Evolutionary conservation across 2,329 filamentous ascomycete species (phyloP).

Genomic region (Trichoderma breve): DNA sequence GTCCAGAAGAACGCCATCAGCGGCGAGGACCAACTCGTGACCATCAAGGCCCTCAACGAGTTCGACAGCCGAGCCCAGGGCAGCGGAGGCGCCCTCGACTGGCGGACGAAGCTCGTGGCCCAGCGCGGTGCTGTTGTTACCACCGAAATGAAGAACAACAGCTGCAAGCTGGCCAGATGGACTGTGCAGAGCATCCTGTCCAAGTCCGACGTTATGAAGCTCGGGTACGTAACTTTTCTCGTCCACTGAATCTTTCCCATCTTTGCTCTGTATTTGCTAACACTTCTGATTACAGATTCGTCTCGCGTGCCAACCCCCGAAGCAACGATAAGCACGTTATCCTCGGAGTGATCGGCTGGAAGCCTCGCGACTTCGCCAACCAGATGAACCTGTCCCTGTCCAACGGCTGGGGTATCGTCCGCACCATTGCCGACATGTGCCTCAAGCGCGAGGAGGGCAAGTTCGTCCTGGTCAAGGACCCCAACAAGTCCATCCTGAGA

Average conservation of each 20-base stretch:
- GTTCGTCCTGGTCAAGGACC: conserved; percentile 83
- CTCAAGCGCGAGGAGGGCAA: conserved; percentile 75
- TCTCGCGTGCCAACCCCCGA: conserved; percentile 90
- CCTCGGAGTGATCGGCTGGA: conserved; percentile 94
- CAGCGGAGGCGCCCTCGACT: conserved; percentile 91
- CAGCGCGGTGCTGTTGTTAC: conserved; percentile 96
- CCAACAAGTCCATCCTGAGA: conserved; percentile 92
- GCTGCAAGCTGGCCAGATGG: conserved; percentile 97
- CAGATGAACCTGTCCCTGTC: conserved; percentile 98
- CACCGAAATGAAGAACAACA: conserved; percentile 99
- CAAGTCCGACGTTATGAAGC: conserved; percentile 97
- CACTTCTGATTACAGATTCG: conserved; percentile 62
- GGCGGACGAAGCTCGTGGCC: conserved; percentile 89
- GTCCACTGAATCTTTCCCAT: background rate
- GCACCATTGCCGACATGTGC: conserved; percentile 95
- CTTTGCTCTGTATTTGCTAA: conserved; percentile 21
- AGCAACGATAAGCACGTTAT: conserved; percentile 91
- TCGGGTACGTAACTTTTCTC: conserved; percentile 63
- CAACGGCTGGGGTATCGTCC: conserved; percentile 98
- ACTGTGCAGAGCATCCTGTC: conserved; percentile 95
- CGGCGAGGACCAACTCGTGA: conserved; percentile 87
- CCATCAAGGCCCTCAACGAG: conserved; percentile 96
- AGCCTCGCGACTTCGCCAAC: conserved; percentile 91
- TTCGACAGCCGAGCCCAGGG: conserved; percentile 98
- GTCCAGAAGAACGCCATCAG: conserved; percentile 92